Conservation (phyloP, 768 basidiomycete genomes). For the Lactarius quietus region DNA sequence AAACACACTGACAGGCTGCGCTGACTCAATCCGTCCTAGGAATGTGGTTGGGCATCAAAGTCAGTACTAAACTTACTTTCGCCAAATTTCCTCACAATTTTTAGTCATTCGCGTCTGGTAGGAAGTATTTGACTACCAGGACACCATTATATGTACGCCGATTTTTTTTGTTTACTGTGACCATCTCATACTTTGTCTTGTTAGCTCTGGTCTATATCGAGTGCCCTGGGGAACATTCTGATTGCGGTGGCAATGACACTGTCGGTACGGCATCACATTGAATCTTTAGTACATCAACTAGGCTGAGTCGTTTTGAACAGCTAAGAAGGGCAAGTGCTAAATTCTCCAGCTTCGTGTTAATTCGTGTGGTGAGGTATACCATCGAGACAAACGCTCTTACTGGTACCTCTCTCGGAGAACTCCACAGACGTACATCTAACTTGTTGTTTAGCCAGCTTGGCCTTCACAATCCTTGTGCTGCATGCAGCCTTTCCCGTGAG, state of each 20-base stretch:
- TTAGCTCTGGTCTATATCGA: background rate
- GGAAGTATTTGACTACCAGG: background rate
- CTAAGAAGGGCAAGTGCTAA: background rate
- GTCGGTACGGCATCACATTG: background rate
- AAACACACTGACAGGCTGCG: background rate
- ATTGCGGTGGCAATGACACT: background rate
- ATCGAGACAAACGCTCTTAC: no score
- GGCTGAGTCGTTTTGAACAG: background rate
- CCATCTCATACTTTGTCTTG: background rate
- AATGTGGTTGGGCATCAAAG: background rate
- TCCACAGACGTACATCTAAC: no score
- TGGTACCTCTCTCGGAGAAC: no score
- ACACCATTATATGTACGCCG: background rate
- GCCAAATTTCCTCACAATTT: background rate
- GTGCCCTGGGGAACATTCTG: background rate
- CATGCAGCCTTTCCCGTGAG: background rate
- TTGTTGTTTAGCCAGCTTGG: no score
- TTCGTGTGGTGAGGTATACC: no score
- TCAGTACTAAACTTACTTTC: background rate
- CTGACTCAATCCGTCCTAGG: background rate
- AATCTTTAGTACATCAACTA: background rate
- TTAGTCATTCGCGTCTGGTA: background rate
- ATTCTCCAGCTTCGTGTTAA: background rate
- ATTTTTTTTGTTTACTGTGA: background rate
- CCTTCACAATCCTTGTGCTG: no score